Conservation (phyloP, 495 filamentous ascomycete genomes). For the Lindgomyces ingoldianus region DNA sequence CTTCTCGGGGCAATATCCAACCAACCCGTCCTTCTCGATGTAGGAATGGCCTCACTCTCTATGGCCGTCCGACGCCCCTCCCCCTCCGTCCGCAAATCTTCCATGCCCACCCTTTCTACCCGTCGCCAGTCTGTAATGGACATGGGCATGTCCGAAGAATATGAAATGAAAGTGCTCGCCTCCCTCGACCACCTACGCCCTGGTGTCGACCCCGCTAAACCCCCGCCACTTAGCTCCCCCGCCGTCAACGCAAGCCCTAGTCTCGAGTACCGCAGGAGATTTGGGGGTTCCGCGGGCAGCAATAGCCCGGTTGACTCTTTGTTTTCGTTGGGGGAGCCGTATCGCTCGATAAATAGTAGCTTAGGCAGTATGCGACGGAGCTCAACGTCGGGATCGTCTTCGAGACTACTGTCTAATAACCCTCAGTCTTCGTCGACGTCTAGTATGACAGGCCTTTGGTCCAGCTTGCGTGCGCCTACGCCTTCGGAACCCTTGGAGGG, state of each 20-base stretch:
- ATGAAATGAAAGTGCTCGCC: slow-evolving; percentile 73
- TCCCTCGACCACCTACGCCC: slow-evolving; percentile 79
- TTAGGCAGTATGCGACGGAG: slow-evolving; percentile 44
- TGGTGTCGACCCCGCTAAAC: slow-evolving; percentile 43
- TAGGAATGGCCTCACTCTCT: slow-evolving; percentile 85
- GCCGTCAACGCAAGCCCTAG: slow-evolving; percentile 14
- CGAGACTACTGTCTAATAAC: slow-evolving; percentile 36
- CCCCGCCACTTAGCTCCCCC: slow-evolving; percentile 25
- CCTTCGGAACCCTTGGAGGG: slow-evolving; percentile 32
- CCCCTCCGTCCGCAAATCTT: slow-evolving; percentile 28
- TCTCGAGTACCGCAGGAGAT: slow-evolving; percentile 28
- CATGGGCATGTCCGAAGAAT: slow-evolving; percentile 57
- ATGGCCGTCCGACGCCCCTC: slow-evolving; percentile 74
- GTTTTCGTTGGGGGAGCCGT: slow-evolving; percentile 20
- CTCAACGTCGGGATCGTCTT: slow-evolving; percentile 30
- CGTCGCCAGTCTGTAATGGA: slow-evolving; percentile 42
- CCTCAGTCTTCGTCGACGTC: slow-evolving; percentile 27
- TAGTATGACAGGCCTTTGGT: slow-evolving; percentile 29
- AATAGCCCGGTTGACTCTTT: slow-evolving; percentile 29
- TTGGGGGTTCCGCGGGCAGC: not conserved
- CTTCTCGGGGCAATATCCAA: slow-evolving; percentile 87
- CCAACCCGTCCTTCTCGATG: slow-evolving; percentile 84
- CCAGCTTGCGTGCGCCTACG: slow-evolving; percentile 5
- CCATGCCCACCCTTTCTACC: not conserved
- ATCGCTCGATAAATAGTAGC: slow-evolving; percentile 27